Evolutionary conservation across 140 eudicot species (phyloP).

Genomic region (Cichorium intybus): DNA sequence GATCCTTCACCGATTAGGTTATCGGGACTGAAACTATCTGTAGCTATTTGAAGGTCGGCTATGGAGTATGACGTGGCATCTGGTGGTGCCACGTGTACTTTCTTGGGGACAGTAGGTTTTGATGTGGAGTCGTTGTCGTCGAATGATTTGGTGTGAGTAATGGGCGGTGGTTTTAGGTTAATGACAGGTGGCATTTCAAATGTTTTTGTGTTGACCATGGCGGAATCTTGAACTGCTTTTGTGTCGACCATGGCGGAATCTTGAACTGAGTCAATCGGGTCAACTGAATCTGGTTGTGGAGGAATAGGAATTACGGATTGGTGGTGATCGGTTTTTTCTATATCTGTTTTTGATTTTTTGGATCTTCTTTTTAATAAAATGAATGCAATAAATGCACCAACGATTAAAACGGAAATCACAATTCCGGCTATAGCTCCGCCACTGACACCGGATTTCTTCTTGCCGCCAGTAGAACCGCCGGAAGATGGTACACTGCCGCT

Average conservation of each 20-base stretch:
- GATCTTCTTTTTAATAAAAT: conserved; percentile 64
- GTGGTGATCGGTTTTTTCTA: conserved; percentile 61
- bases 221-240: conserved; percentile 30
- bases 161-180: conserved; percentile 29
- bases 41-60: conserved; percentile 65
- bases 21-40: conserved; percentile 52
- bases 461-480: conserved; percentile 24
- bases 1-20: conserved; percentile 75
- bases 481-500: conserved; percentile 35
- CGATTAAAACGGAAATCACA: conserved; percentile 41
- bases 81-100: conserved; percentile 27
- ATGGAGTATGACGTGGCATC: conserved; percentile 38
- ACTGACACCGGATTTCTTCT: conserved; percentile 39
- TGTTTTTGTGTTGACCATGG: conserved; percentile 22
- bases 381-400: conserved; percentile 38
- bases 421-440: conserved; percentile 59
- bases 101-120: conserved; percentile 28
- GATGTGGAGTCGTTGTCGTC: conserved; percentile 22
- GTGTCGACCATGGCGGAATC: conserved; percentile 24
- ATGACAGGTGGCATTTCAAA: conserved; percentile 21
- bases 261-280: conserved; percentile 33
- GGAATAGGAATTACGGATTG: conserved; percentile 62
- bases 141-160: conserved; percentile 32
- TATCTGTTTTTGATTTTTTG: conserved; percentile 52
- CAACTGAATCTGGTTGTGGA: conserved; percentile 35